Conservation (phyloP, 192 early-diverging fungal genomes). For the Phycomyces nitens region DNA sequence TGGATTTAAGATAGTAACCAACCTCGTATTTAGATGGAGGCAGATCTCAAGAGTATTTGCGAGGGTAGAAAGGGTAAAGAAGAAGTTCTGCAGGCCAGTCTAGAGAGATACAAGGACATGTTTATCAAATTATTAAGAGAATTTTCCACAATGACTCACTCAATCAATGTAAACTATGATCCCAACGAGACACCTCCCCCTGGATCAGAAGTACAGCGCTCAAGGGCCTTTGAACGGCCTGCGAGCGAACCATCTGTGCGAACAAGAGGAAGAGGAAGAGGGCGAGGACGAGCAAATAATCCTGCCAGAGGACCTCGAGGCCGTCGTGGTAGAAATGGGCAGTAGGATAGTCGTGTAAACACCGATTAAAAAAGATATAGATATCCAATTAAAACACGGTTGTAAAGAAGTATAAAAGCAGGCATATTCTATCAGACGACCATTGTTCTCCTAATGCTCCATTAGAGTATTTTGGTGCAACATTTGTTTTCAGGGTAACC, state of each 20-base stretch:
- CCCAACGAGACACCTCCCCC: slow-evolving; percentile 24
- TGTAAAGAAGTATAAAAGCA: too few relatives aligned
- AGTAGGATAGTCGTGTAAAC: too few relatives aligned
- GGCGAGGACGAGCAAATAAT: slow-evolving; percentile 5
- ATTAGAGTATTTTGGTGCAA: too few relatives aligned
- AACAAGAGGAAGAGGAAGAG: neutral
- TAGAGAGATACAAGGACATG: slow-evolving; percentile 70
- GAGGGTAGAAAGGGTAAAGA: slow-evolving; percentile 60
- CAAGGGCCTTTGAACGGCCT: neutral
- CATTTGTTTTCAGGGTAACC: too few relatives aligned
- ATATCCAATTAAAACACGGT: too few relatives aligned
- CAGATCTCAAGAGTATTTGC: slow-evolving; percentile 71
- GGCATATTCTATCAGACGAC: too few relatives aligned
- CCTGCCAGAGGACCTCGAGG: neutral
- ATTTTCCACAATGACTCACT: slow-evolving; percentile 47
- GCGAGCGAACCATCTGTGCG: neutral
- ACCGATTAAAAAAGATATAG: too few relatives aligned
- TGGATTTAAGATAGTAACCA: neutral
- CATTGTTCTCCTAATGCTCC: too few relatives aligned
- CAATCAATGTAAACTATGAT: slow-evolving; percentile 23
- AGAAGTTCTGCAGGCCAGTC: slow-evolving; percentile 63
- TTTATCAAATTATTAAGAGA: slow-evolving; percentile 54
- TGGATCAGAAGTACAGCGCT: neutral
- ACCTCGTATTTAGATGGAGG: slow-evolving; percentile 60
- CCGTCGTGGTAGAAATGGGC: slow-evolving; percentile 20